phyloP scores from a whole-genome alignment of 257 asterid genomes.

The Penstemon newberryi region DNA sequence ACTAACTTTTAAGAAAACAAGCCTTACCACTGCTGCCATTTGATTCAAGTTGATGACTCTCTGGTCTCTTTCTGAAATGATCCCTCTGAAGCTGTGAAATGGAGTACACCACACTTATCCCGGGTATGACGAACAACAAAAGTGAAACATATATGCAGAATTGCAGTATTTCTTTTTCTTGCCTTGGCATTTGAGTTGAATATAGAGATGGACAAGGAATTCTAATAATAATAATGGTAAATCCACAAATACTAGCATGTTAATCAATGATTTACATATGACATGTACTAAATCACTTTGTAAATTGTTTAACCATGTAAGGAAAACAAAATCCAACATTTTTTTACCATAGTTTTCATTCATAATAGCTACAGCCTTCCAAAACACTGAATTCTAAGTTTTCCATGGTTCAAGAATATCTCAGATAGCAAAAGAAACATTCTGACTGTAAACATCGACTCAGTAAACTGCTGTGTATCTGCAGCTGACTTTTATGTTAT shows the following conservation, averaged over 20 bases:
- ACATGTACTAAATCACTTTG: not conserved
- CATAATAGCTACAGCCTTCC: slow-evolving; percentile 8
- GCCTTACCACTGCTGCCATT: slow-evolving; percentile 67
- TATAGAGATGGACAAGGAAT: slow-evolving; percentile 10
- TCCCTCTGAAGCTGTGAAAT: slow-evolving; percentile 60
- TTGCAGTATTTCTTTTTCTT: not conserved
- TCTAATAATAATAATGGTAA: slow-evolving; percentile 12
- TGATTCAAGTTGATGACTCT: slow-evolving; percentile 64
- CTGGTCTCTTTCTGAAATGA: slow-evolving; percentile 60
- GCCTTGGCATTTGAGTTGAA: not conserved
- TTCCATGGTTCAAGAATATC: not conserved
- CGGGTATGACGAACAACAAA: not conserved
- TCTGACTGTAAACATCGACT: not conserved
- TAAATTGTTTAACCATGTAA: slow-evolving; percentile 8
- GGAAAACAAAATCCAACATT: not conserved
- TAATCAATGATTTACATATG: slow-evolving; percentile 1
- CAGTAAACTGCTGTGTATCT: slow-evolving; percentile 17
- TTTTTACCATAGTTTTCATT: slow-evolving; percentile 5
- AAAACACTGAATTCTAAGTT: slow-evolving; percentile 1
- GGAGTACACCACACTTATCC: slow-evolving; percentile 20
- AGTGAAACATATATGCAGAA: not conserved
- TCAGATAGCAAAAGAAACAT: not conserved
- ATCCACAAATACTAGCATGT: slow-evolving; percentile 10
- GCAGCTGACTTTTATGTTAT: not conserved
- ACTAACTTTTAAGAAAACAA: slow-evolving; percentile 22